Conservation (phyloP, 2,329 filamentous ascomycete genomes). For the Pseudocercospora macadamiae region DNA sequence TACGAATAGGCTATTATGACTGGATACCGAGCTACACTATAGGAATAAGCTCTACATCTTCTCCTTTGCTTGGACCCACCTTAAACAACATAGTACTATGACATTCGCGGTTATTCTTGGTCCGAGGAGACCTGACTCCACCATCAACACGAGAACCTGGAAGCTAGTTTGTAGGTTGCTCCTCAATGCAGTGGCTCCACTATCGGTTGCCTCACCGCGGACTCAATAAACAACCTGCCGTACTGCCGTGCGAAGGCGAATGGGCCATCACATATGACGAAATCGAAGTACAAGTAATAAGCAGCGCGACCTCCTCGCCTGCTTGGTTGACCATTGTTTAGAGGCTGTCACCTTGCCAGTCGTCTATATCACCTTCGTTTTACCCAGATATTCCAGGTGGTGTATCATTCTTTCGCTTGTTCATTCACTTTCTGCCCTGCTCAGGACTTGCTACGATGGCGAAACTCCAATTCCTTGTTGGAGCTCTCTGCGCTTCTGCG, state of each 20-base stretch:
- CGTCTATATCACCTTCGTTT: conserved; percentile 1
- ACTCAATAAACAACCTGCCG: conserved; percentile 7
- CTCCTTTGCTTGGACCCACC: conserved; percentile 4
- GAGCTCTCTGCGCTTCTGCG: conserved; percentile 12
- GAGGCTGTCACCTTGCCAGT: neutral
- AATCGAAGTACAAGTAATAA: conserved; percentile 13
- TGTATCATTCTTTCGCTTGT: conserved; percentile 2
- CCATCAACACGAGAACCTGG: conserved; percentile 5
- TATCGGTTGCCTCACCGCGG: neutral
- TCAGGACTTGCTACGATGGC: conserved; percentile 7
- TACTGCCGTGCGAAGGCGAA: conserved; percentile 7
- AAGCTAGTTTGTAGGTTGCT: neutral
- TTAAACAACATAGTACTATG: conserved; percentile 5
- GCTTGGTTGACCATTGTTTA: neutral
- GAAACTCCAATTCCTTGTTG: conserved; percentile 13
- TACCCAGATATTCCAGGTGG: neutral
- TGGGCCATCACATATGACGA: neutral
- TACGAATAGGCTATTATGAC: neutral
- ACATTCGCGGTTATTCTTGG: conserved; percentile 12
- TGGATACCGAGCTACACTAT: neutral
- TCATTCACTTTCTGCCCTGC: neutral
- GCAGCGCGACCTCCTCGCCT: conserved; percentile 7
- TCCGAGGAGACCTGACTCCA: neutral
- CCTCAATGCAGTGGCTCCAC: conserved; percentile 7
- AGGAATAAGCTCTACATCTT: conserved; percentile 2